phyloP scores from a whole-genome alignment of 2,329 filamentous ascomycete species.

The Trichoderma asperellum region DNA sequence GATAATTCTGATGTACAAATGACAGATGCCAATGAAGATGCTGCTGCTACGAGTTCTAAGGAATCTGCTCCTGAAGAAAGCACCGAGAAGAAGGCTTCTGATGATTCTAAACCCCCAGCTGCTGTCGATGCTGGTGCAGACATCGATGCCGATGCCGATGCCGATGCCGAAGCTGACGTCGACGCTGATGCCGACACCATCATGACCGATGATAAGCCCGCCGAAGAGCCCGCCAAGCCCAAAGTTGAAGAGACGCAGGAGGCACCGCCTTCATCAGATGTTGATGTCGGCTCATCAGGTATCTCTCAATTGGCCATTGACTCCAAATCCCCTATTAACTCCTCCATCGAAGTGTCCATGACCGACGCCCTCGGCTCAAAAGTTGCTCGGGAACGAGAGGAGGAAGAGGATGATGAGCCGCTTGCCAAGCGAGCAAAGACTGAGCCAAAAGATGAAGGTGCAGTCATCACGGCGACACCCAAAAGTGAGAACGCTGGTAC shows the following conservation, averaged over 20 bases:
- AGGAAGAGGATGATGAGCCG: conserved; percentile 68
- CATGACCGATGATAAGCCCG: conserved; percentile 37
- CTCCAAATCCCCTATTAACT: conserved; percentile 37
- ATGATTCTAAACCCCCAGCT: conserved; percentile 27
- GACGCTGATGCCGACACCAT: conserved; percentile 33
- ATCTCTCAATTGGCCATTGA: conserved; percentile 48
- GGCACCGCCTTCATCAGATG: conserved; percentile 40
- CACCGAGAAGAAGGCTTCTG: conserved; percentile 9
- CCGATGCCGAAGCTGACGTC: background rate
- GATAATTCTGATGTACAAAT: conserved; percentile 35
- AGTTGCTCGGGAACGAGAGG: conserved; percentile 74
- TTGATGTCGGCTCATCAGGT: conserved; percentile 43
- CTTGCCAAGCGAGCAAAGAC: conserved; percentile 81
- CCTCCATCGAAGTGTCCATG: conserved; percentile 54
- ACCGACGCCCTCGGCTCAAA: conserved; percentile 62
- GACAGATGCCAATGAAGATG: conserved; percentile 30
- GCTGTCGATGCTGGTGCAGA: conserved; percentile 4
- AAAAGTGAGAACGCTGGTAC: conserved; percentile 31
- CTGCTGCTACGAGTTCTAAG: background rate
- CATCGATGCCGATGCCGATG: background rate
- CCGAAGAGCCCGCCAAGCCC: conserved; percentile 33
- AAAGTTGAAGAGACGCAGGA: conserved; percentile 31
- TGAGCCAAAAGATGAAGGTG: conserved; percentile 55
- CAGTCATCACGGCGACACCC: conserved; percentile 30
- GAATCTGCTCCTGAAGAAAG: conserved; percentile 17